Evolutionary conservation across 2,329 filamentous ascomycete genomes (phyloP).

Genomic region (Ophiocordyceps polyrhachis-furcata): DNA sequence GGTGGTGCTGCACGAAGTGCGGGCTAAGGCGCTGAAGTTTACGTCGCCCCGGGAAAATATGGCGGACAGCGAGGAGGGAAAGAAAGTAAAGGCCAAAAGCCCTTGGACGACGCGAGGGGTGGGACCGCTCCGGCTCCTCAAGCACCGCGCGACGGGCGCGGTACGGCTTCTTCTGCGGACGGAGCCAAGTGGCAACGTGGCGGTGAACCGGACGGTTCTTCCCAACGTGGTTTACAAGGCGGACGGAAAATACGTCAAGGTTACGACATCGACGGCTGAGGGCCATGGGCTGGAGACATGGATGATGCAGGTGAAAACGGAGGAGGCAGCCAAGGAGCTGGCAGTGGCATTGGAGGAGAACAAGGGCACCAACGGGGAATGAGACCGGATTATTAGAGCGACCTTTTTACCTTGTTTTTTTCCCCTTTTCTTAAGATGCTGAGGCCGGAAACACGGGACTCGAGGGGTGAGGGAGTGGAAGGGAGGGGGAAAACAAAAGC

Average conservation of each 20-base stretch:
- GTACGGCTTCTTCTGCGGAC: constrained; percentile 53
- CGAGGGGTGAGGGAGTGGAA: too few species aligned
- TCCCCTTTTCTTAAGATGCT: background rate
- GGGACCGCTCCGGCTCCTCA: constrained; percentile 53
- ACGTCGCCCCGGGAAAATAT: constrained; percentile 27
- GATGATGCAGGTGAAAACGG: constrained; percentile 53
- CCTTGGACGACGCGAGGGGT: constrained; percentile 53
- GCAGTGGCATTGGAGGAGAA: constrained; percentile 31
- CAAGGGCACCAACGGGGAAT: constrained; percentile 37
- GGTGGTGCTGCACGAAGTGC: constrained; percentile 47
- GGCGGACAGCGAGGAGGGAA: constrained; percentile 18
- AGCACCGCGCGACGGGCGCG: constrained; percentile 49
- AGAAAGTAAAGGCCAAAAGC: constrained; percentile 26
- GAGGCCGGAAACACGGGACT: background rate
- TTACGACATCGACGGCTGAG: constrained; percentile 36
- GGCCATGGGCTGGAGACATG: constrained; percentile 47
- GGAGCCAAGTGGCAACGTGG: constrained; percentile 56
- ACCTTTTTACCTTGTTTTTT: background rate
- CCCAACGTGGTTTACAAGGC: constrained; percentile 43
- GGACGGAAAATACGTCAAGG: constrained; percentile 39
- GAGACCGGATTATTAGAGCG: constrained; percentile 3
- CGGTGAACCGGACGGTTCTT: constrained; percentile 51
- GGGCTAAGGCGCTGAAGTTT: constrained; percentile 50
- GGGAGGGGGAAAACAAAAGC: background rate
- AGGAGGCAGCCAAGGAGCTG: constrained; percentile 35